These are phyloP conservation scores for Codiaeum variegatum DNA, from an alignment of 441 rosid species.

Conservation along the genomic window DNA sequence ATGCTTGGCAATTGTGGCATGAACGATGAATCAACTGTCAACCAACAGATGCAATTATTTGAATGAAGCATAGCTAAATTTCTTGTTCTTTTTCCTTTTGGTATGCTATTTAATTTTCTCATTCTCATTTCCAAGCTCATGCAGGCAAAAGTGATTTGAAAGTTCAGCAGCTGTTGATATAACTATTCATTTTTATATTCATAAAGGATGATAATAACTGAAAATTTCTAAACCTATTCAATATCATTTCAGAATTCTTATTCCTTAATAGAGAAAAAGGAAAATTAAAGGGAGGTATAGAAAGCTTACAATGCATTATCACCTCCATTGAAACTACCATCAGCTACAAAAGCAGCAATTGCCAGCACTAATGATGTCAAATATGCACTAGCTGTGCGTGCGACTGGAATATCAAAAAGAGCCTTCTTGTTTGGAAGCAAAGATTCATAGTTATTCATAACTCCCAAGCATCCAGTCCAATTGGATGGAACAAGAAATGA, in stretches of 20 bases:
- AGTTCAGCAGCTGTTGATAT: background rate
- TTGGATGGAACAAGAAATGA: constrained; percentile 86
- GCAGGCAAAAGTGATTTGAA: background rate
- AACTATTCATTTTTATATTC: background rate
- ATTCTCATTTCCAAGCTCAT: background rate
- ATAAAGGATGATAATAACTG: background rate
- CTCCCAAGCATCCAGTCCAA: constrained; percentile 95
- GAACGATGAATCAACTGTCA: background rate
- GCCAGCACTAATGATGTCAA: constrained; percentile 71
- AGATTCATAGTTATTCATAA: constrained; percentile 84
- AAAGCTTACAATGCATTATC: constrained; percentile 83
- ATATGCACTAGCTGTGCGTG: constrained; percentile 79
- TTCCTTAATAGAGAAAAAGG: background rate
- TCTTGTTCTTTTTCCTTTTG: too few relatives aligned
- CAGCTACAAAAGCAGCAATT: constrained; percentile 64
- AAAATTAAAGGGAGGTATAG: background rate
- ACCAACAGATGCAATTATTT: background rate
- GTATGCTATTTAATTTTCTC: background rate
- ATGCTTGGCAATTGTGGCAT: background rate
- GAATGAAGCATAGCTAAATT: background rate
- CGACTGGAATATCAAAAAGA: constrained; percentile 80
- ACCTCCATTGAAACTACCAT: constrained; percentile 85
- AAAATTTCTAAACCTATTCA: background rate
- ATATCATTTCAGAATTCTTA: background rate
- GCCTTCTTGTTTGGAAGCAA: constrained; percentile 80